phyloP scores from a whole-genome alignment of 2,329 filamentous ascomycete species.

The Chalara sp. region DNA sequence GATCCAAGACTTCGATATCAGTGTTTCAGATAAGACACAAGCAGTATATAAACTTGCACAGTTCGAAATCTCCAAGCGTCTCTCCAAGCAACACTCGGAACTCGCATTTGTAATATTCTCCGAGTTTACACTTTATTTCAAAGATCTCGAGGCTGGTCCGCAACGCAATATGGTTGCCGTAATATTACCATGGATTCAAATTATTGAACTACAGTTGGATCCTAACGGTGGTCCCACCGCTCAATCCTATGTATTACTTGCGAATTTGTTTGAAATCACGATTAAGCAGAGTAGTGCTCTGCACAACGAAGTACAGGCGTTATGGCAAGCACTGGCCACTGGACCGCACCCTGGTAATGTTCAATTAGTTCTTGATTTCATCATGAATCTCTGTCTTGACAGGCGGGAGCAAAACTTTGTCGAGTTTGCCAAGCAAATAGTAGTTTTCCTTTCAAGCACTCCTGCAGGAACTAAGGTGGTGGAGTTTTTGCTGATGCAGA shows the following conservation, averaged over 20 bases:
- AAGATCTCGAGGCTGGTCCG: conserved; percentile 71
- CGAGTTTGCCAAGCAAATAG: conserved; percentile 95
- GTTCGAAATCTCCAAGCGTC: conserved; percentile 87
- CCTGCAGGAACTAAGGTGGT: conserved; percentile 83
- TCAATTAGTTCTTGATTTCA: conserved; percentile 88
- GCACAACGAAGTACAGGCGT: conserved; percentile 93
- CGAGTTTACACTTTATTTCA: conserved; percentile 91
- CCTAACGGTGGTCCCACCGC: conserved; percentile 86
- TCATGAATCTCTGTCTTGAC: conserved; percentile 89
- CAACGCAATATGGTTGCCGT: conserved; percentile 93
- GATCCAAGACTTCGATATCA: conserved; percentile 95
- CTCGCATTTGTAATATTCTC: conserved; percentile 92
- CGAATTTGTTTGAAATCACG: conserved; percentile 93
- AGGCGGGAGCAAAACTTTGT: conserved; percentile 96
- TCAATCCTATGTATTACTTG: conserved; percentile 87
- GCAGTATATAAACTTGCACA: conserved; percentile 97
- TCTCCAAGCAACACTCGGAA: conserved; percentile 83
- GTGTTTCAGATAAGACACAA: conserved; percentile 96
- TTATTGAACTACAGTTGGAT: conserved; percentile 85
- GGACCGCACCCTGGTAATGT: conserved; percentile 92
- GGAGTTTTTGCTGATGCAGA: conserved; percentile 85
- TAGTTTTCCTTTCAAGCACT: conserved; percentile 88
- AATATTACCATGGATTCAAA: conserved; percentile 93
- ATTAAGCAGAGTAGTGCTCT: conserved; percentile 82
- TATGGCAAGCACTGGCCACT: conserved; percentile 94